Base-by-base conservation (phyloP, 2,329 filamentous ascomycete genomes). In the Ascochyta fabae region DNA sequence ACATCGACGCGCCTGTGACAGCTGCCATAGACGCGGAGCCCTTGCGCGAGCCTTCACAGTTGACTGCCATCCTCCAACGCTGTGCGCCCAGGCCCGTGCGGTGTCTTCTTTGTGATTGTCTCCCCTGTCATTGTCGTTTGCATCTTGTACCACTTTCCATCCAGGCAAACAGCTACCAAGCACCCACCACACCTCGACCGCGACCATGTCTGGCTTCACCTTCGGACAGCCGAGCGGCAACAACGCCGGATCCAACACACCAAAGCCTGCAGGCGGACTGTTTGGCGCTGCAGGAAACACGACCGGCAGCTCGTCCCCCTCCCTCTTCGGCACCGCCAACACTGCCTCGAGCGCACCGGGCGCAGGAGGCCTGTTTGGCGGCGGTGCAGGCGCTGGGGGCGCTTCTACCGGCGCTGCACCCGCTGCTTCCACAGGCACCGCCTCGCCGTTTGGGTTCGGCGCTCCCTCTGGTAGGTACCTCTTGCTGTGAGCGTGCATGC, bases 211-310 rank as follows among this genome's bases (percentile, higher is more conserved):
- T 36, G 59, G 60, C 24, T 73, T 72, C 56, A 71, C 56, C 19
- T 81, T 78, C 47, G 77, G 76, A 51, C 29, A 46, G 53, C 42
- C 53, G 33, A 44, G 47, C 48, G 46, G 53, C 53, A 58, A 46
- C 50, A 60, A 54, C 41, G 56, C 46, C 40, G 54, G 58, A 46
- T 55, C 63, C 42, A 67, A 56, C 56, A 66, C 69, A 31, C 64
- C 72, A 1, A 70, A 71, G 53, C 57, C 72, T 27, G 61, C 72
- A 12, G 38, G 53, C 6, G 42, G 42, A 39, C 68, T 75, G 49
- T 75, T 75, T 43, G 67, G 62, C 43, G 61, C 61, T 36, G 55
- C 60, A 35, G 44, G 43, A 46, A 64, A 60, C 47, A 64, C 66
- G 7, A 64, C 70, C 26, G 67, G 61, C 53, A 58, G 62, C 41